phyloP scores from a whole-genome alignment of 352 stramenopile genomes.

The Pythium periplocum region DNA sequence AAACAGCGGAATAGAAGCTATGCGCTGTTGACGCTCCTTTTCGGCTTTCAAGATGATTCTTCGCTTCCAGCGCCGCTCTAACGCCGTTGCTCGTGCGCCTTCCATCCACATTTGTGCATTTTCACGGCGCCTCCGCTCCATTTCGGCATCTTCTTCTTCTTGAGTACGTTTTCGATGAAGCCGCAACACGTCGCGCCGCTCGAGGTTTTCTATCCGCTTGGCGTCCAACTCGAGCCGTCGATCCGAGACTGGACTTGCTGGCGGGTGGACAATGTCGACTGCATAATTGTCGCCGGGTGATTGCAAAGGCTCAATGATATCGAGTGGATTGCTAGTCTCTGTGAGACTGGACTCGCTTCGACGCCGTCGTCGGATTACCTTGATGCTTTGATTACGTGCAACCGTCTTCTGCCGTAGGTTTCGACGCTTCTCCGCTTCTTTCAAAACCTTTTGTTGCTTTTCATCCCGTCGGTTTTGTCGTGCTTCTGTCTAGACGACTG shows the following conservation, averaged over 20 bases:
- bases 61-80: constrained; percentile 19
- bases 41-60: constrained; percentile 3
- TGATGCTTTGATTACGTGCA: constrained; percentile 16
- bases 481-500: not conserved
- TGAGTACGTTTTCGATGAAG: constrained; percentile 10
- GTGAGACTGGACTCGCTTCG: too few species aligned
- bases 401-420: constrained; percentile 21
- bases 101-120: constrained; percentile 45
- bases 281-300: too few species aligned
- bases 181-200: constrained; percentile 4
- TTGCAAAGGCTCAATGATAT: too few species aligned
- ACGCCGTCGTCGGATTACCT: not conserved
- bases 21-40: constrained; percentile 17
- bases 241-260: not conserved
- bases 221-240: constrained; percentile 14
- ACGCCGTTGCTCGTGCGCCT: constrained; percentile 20
- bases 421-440: constrained; percentile 1
- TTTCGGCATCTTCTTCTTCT: constrained; percentile 10
- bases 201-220: constrained; percentile 18
- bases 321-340: too few species aligned
- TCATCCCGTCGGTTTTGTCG: constrained; percentile 19
- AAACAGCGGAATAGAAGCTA: constrained; percentile 25
- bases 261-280: too few species aligned
- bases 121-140: constrained; percentile 36
- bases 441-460: constrained; percentile 7